These are phyloP conservation scores for Leishmania turanica DNA, from an alignment of 208 protist genomes.

Conservation along the genomic window DNA sequence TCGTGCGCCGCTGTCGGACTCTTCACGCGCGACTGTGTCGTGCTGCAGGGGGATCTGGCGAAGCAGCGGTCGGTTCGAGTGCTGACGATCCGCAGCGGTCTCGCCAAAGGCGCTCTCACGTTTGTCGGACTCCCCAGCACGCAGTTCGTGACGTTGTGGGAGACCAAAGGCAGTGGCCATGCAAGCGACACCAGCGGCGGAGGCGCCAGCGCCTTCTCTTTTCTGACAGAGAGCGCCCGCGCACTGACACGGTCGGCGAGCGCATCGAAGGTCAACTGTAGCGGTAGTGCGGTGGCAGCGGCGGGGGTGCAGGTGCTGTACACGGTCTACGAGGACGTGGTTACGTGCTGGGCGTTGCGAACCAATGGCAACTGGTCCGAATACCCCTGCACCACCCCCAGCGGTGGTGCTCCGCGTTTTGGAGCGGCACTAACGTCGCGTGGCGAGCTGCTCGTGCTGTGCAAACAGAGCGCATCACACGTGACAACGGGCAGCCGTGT, in stretches of 20 bases:
- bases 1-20: constrained; percentile 85
- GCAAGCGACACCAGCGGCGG: background rate
- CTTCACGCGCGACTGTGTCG: constrained; percentile 78
- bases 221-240: background rate
- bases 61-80: constrained; percentile 30
- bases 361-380: constrained; percentile 39
- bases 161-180: background rate
- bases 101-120: constrained; percentile 36
- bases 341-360: constrained; percentile 58
- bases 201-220: background rate
- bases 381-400: constrained; percentile 38
- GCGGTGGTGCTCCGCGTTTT: constrained; percentile 25
- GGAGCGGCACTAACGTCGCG: constrained; percentile 38
- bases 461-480: constrained; percentile 3
- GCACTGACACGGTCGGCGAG: background rate
- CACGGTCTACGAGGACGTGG: constrained; percentile 51
- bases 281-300: background rate
- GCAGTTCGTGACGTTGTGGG: constrained; percentile 18
- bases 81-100: constrained; percentile 34
- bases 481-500: constrained; percentile 9
- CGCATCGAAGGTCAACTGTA: background rate
- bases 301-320: constrained; percentile 46
- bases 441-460: constrained; percentile 47
- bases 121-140: constrained; percentile 45
- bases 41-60: constrained; percentile 64